Conservation (phyloP, 768 basidiomycete genomes). For the Agaricus subrufescens region DNA sequence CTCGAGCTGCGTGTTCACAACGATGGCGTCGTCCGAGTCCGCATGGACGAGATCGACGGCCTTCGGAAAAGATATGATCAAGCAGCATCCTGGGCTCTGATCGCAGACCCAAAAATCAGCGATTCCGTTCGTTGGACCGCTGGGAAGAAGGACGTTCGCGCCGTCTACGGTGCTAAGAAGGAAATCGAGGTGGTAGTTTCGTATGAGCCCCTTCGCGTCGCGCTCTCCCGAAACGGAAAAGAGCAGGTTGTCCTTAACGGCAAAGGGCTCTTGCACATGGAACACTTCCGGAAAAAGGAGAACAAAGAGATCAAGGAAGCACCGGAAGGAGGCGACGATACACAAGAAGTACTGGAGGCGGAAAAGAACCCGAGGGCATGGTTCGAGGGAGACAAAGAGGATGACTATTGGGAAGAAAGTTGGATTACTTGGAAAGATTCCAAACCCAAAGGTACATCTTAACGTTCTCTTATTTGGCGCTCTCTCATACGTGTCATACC, state of each 20-base stretch:
- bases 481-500: background rate
- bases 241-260: constrained; percentile 90
- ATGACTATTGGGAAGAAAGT: constrained; percentile 86
- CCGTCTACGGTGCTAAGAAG: constrained; percentile 59
- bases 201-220: constrained; percentile 73
- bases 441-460: constrained; percentile 86
- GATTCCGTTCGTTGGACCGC: constrained; percentile 57
- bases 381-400: constrained; percentile 87
- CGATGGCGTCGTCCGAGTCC: constrained; percentile 85
- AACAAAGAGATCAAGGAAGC: constrained; percentile 39
- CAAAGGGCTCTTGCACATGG: constrained; percentile 91
- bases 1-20: constrained; percentile 81
- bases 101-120: constrained; percentile 65
- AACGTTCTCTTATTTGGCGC: background rate
- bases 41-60: constrained; percentile 86
- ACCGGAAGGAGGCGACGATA: constrained; percentile 38
- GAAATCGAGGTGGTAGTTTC: constrained; percentile 63
- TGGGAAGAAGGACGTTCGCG: constrained; percentile 60
- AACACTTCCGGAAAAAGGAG: constrained; percentile 81
- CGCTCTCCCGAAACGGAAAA: constrained; percentile 66
- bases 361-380: constrained; percentile 51
- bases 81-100: constrained; percentile 83
- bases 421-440: constrained; percentile 86
- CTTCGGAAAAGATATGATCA: constrained; percentile 87
- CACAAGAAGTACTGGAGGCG: constrained; percentile 50